Base-by-base conservation (phyloP, 108 stramenopile genomes). In the Bacterosira constricta region DNA sequence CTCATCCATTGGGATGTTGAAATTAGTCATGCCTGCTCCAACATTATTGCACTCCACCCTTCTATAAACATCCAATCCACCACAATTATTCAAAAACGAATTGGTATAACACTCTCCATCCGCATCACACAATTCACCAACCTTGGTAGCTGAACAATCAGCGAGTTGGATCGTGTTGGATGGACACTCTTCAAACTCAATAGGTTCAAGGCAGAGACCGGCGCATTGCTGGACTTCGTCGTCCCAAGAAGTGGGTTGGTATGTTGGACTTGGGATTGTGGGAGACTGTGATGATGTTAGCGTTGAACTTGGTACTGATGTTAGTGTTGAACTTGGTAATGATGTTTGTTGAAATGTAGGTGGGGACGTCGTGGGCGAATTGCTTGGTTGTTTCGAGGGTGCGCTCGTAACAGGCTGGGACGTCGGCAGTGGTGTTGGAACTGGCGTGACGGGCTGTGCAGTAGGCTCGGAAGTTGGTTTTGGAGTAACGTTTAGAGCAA, bases 51-150 rank as follows among this genome's bases (percentile, higher is more conserved):
- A 77, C 10, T 63, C 47, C 11, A 77, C 47, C 34, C 59, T 47
- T 15, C 27, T 55, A 29, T 77, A 69, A 8, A 77, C 63, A 38
- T 63, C 61, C 32, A 56, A 64, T 49, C 62, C 68, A 31, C 37
- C 27, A 29, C 76, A 77, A 44, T 76, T 76, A 41, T 55, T 60
- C 32, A 76, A 37, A 34, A 26, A 38, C 20, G 11, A 26, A 46
- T 68, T 59, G 7, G 75, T 63, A 6, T 66, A 59, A 32, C 75
- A 76, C 61, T 68, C 75, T 46, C 65, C 60, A 27, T 68, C 53
- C 12, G 75, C 38, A 44, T 62, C 41, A 52, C 75, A 76, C n/a
- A 61, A 46, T 34, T 45, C 52, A n/a, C 75, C 75, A 1, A 68
- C 35, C 9, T 32, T 12, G 26, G 47, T 44, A 44, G 61, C 58